These are phyloP conservation scores for Lagenidium giganteum DNA, from an alignment of 352 stramenopile species.

Conservation along the genomic window DNA sequence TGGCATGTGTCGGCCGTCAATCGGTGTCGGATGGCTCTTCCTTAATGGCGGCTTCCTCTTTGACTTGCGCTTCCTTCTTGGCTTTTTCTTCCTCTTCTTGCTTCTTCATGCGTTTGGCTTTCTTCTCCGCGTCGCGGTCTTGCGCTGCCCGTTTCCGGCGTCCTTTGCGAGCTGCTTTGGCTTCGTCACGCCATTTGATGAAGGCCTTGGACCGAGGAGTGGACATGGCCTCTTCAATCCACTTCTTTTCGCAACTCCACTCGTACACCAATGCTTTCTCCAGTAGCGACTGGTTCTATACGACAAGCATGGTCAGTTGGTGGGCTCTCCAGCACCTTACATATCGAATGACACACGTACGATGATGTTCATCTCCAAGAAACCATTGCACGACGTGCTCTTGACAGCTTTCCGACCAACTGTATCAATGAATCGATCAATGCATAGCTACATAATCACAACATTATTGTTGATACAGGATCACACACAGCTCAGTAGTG, in stretches of 20 bases:
- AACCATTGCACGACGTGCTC: constrained; percentile 41
- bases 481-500: constrained; percentile 1
- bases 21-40: not conserved
- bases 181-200: constrained; percentile 56
- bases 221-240: constrained; percentile 44
- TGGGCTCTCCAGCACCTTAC: not conserved
- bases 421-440: constrained; percentile 73
- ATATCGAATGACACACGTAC: constrained; percentile 19
- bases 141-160: constrained; percentile 54
- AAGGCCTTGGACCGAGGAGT: constrained; percentile 55
- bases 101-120: constrained; percentile 23
- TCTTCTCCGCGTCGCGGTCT: constrained; percentile 33
- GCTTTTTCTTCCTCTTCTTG: constrained; percentile 24
- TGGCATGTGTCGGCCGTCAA: too few species aligned
- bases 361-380: constrained; percentile 79
- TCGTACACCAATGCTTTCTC: constrained; percentile 66
- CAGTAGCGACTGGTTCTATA: constrained; percentile 40
- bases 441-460: constrained; percentile 26
- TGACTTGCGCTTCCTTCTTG: not conserved
- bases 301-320: not conserved
- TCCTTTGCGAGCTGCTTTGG: constrained; percentile 54
- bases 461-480: not conserved
- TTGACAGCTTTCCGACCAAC: constrained; percentile 47
- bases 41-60: not conserved
- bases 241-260: constrained; percentile 51